A percentile compares a stretch with the other conserved stretches of the same genome.
Conservation (phyloP, 192 early-diverging fungal species). For the Spizellomyces sp. region DNA sequence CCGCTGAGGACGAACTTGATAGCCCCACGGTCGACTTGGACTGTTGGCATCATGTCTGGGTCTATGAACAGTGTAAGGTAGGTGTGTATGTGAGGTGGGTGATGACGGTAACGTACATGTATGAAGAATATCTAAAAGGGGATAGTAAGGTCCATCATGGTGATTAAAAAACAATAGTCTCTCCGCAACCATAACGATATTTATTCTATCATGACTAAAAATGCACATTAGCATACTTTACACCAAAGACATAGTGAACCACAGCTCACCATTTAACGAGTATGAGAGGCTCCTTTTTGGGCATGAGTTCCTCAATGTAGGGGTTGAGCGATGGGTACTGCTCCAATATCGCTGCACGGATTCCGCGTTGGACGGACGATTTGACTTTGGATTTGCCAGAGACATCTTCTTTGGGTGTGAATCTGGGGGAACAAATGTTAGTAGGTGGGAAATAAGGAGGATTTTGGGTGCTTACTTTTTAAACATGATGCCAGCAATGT, state of each 20-base stretch:
- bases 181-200: conserved; percentile 80
- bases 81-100: not conserved
- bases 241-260: not conserved
- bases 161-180: conserved; percentile 92
- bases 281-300: conserved; percentile 89
- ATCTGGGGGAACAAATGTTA: conserved; percentile 43
- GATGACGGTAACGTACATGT: conserved; percentile 62
- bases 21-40: conserved; percentile 95
- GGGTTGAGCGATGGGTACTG: conserved; percentile 87
- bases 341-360: conserved; percentile 82
- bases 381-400: conserved; percentile 84
- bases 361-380: conserved; percentile 84
- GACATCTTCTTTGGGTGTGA: conserved; percentile 77
- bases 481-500: conserved; percentile 50
- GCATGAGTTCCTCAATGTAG: conserved; percentile 89
- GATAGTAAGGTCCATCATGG: conserved; percentile 90
- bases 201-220: conserved; percentile 82
- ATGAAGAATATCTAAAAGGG: conserved; percentile 86
- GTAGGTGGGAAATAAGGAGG: not conserved
- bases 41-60: conserved; percentile 85
- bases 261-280: conserved; percentile 78
- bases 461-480: conserved; percentile 55
- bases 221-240: not conserved
- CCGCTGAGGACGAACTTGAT: conserved; percentile 97
- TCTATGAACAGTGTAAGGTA: conserved; percentile 47